phyloP scores from a whole-genome alignment of 208 protist species.

The Paratrypanosoma confusum region DNA sequence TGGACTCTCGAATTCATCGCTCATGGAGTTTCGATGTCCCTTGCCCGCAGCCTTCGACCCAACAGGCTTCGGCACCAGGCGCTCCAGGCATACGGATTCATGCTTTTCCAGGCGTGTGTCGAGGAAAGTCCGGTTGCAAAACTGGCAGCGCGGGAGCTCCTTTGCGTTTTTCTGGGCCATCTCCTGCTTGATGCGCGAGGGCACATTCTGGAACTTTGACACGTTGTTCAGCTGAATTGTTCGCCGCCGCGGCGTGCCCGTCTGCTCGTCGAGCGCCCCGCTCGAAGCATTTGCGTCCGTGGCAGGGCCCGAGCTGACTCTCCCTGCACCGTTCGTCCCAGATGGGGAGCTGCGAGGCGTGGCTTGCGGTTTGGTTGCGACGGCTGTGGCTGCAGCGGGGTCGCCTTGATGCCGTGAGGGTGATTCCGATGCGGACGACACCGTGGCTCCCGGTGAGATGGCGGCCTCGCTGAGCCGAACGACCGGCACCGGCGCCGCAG shows the following conservation, averaged over 20 bases:
- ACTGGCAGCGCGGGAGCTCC: conserved; percentile 33
- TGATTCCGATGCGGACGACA: too few relatives aligned
- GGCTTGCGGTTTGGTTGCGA: background rate
- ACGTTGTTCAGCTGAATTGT: conserved; percentile 72
- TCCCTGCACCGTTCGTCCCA: too few relatives aligned
- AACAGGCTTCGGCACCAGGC: conserved; percentile 7
- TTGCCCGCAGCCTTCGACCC: too few relatives aligned
- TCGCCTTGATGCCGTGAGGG: background rate
- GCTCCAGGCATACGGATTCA: conserved; percentile 66
- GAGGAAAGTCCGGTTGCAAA: conserved; percentile 71
- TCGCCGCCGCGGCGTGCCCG: conserved; percentile 8
- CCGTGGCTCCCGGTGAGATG: too few relatives aligned
- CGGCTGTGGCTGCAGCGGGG: background rate
- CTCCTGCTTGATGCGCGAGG: conserved; percentile 49
- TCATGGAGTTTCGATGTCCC: too few relatives aligned
- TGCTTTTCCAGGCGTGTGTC: conserved; percentile 70
- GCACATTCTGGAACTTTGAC: conserved; percentile 66
- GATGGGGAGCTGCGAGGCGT: background rate
- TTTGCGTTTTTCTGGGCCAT: conserved; percentile 3
- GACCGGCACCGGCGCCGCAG: too few relatives aligned
- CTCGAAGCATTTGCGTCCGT: too few relatives aligned
- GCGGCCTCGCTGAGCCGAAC: too few relatives aligned
- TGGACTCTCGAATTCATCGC: background rate
- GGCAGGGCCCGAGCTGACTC: too few relatives aligned
- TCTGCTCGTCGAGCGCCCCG: too few relatives aligned